phyloP scores from a whole-genome alignment of 1,284 basidiomycete genomes.

The Ustilago lituana region DNA sequence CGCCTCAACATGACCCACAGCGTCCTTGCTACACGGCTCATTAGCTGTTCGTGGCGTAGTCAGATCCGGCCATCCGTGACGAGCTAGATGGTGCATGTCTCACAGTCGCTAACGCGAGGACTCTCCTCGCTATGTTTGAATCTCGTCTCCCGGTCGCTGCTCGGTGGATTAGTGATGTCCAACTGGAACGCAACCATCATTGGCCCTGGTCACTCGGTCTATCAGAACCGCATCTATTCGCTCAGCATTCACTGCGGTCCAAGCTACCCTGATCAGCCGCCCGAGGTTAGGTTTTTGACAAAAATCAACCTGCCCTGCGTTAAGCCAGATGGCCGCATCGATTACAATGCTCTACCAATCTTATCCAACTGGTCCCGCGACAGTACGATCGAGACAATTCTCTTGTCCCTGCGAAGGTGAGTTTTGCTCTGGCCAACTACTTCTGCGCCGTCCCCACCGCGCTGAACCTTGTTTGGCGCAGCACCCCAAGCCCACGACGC shows the following conservation, averaged over 20 bases:
- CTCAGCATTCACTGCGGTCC: slow-evolving; percentile 88
- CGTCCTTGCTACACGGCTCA: no score
- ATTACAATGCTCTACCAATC: slow-evolving; percentile 54
- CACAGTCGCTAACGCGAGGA: slow-evolving; percentile 1
- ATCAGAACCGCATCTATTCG: slow-evolving; percentile 98
- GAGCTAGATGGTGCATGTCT: no score
- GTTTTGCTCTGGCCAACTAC: slow-evolving; percentile 11
- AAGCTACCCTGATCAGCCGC: slow-evolving; percentile 82
- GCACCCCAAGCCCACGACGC: not conserved
- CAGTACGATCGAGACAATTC: slow-evolving; percentile 65
- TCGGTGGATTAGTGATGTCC: slow-evolving; percentile 74
- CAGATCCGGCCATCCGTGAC: no score
- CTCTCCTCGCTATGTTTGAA: not conserved
- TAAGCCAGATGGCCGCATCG: slow-evolving; percentile 74
- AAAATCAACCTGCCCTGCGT: slow-evolving; percentile 97
- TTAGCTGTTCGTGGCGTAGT: no score
- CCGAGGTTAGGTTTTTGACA: slow-evolving; percentile 84
- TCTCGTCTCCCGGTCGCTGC: not conserved
- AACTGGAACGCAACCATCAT: slow-evolving; percentile 99
- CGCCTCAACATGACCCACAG: no score
- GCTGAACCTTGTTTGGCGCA: slow-evolving; percentile 15
- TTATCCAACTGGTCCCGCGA: slow-evolving; percentile 62
- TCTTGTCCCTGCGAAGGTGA: slow-evolving; percentile 63
- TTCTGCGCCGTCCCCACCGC: slow-evolving; percentile 12
- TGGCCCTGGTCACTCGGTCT: slow-evolving; percentile 90